phyloP scores from a whole-genome alignment of 2,329 filamentous ascomycete species.

The Xylaria sp. region DNA sequence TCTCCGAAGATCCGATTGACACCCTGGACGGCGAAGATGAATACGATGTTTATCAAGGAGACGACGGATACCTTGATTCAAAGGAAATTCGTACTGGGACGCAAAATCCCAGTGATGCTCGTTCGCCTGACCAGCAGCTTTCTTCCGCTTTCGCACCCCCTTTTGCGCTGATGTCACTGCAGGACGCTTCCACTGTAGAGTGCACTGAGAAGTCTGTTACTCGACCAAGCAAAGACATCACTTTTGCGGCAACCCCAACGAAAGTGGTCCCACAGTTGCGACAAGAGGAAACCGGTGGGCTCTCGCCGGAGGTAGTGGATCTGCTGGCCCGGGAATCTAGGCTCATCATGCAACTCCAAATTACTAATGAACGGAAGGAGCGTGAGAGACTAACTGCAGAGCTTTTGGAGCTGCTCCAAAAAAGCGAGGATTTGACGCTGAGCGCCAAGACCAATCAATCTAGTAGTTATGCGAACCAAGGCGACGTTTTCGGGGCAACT shows the following conservation, averaged over 20 bases:
- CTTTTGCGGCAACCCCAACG: not conserved
- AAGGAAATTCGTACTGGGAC: not conserved
- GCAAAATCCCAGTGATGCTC: not conserved
- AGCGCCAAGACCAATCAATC: not conserved
- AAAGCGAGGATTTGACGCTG: not conserved
- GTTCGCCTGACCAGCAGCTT: not conserved
- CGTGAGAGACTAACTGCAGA: slow-evolving; percentile 1
- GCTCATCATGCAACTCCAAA: slow-evolving; percentile 7
- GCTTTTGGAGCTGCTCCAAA: slow-evolving; percentile 13
- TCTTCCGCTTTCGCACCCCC: not conserved
- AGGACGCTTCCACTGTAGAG: not conserved
- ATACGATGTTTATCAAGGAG: slow-evolving; percentile 26
- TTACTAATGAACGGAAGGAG: slow-evolving; percentile 5
- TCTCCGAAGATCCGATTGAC: not conserved
- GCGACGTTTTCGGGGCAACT: not conserved
- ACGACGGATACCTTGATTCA: not conserved
- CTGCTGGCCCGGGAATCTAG: not conserved
- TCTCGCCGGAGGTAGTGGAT: slow-evolving; percentile 2
- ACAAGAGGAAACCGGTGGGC: not conserved
- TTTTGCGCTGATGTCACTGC: not conserved
- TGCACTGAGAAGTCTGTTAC: not conserved
- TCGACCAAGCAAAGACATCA: not conserved
- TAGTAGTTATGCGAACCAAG: not conserved
- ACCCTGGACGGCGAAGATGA: slow-evolving; percentile 23
- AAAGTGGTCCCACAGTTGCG: not conserved